Conservation (phyloP, 805 yeast genomes). For the Wickerhamomyces chaumierensis region DNA sequence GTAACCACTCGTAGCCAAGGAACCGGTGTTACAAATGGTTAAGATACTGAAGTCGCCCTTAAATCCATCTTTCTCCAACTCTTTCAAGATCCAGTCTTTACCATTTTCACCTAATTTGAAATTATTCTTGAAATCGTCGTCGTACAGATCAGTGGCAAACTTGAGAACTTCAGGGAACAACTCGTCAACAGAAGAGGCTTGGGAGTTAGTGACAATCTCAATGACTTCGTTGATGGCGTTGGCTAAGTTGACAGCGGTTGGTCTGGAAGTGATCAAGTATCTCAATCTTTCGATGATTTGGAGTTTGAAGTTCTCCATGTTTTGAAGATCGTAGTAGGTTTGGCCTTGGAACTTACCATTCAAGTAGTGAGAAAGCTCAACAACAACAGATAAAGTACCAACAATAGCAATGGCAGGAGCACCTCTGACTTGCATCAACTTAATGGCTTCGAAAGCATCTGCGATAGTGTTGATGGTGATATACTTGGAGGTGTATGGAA, state of each 20-base stretch:
- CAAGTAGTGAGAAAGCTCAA: slow-evolving; percentile 40
- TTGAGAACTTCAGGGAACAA: slow-evolving; percentile 24
- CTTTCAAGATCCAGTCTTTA: slow-evolving; percentile 45
- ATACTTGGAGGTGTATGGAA: slow-evolving; percentile 74
- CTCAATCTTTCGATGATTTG: slow-evolving; percentile 40
- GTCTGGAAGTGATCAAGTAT: slow-evolving; percentile 66
- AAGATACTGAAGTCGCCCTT: slow-evolving; percentile 66
- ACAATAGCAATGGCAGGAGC: slow-evolving; percentile 98
- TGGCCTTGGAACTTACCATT: slow-evolving; percentile 18
- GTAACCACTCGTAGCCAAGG: slow-evolving; percentile 93
- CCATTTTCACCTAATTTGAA: slow-evolving; percentile 74
- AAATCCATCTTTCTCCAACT: slow-evolving; percentile 35
- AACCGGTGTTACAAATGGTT: slow-evolving; percentile 94
- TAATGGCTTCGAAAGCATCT: slow-evolving; percentile 77
- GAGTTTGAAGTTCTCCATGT: slow-evolving; percentile 23
- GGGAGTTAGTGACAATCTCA: slow-evolving; percentile 20
- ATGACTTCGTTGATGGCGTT: slow-evolving; percentile 45
- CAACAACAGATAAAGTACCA: slow-evolving; percentile 72
- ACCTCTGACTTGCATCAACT: slow-evolving; percentile 89
- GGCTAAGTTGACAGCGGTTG: slow-evolving; percentile 89
- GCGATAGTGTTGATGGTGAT: slow-evolving; percentile 49
- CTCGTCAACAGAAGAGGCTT: slow-evolving; percentile 13
- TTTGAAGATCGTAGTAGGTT: slow-evolving; percentile 21
- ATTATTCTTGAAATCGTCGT: slow-evolving; percentile 73
- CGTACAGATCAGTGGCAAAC: slow-evolving; percentile 47